Percentiles rank a stretch among this genome's conserved stretches.
phyloP scores from a whole-genome alignment of 2,329 filamentous ascomycete genomes.

The Xylaria sp. region DNA sequence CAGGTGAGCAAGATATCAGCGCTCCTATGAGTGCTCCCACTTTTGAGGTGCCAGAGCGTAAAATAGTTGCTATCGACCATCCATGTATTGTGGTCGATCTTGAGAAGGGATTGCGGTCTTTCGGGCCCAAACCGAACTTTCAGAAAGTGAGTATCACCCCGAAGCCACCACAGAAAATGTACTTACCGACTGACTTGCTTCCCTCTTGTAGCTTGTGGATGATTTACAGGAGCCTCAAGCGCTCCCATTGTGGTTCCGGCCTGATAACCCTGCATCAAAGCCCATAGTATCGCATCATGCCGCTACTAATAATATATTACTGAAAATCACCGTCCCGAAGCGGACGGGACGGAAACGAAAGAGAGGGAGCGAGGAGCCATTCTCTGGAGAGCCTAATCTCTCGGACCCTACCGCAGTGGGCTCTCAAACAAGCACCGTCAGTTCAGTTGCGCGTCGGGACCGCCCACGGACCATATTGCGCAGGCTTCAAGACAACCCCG shows the following conservation, averaged over 20 bases:
- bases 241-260: constrained; percentile 79
- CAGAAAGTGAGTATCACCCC: constrained; percentile 48
- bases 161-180: background rate
- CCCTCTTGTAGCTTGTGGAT: constrained; percentile 42
- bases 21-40: constrained; percentile 48
- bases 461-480: constrained; percentile 66
- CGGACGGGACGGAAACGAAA: constrained; percentile 88
- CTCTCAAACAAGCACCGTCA: constrained; percentile 48
- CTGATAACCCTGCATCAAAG: constrained; percentile 81
- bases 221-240: constrained; percentile 56
- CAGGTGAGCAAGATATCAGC: constrained; percentile 32
- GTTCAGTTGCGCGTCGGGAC: constrained; percentile 61
- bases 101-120: constrained; percentile 55
- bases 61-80: constrained; percentile 58
- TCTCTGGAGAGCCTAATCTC: constrained; percentile 58
- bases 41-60: constrained; percentile 53
- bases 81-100: constrained; percentile 56
- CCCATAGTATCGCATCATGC: constrained; percentile 81
- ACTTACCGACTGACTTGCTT: constrained; percentile 31
- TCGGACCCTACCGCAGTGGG: constrained; percentile 41
- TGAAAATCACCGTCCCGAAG: constrained; percentile 88
- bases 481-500: constrained; percentile 76
- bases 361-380: constrained; percentile 77
- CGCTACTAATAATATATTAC: constrained; percentile 81
- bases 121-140: constrained; percentile 54